Evolutionary conservation across 345 rosid species (phyloP).

Genomic region (Streptanthus diversifolius): DNA sequence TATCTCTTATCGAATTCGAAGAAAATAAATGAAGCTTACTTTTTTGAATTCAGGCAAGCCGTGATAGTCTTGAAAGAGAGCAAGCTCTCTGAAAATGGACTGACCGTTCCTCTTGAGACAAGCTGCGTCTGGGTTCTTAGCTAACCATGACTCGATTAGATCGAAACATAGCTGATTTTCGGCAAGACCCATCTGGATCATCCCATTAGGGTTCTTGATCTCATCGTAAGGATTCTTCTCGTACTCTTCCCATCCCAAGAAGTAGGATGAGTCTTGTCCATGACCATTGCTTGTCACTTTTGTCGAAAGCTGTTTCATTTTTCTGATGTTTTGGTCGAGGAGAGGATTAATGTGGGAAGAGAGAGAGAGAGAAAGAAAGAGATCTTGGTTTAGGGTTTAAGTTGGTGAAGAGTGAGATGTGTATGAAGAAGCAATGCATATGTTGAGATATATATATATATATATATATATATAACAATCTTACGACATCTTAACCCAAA

Average conservation of each 20-base stretch:
- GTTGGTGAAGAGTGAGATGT: constrained; percentile 26
- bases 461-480: constrained; percentile 29
- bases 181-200: constrained; percentile 85
- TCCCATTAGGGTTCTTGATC: constrained; percentile 60
- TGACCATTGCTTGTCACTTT: constrained; percentile 68
- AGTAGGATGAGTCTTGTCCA: constrained; percentile 81
- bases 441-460: constrained; percentile 26
- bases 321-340: constrained; percentile 1
- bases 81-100: constrained; percentile 70
- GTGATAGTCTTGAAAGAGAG: constrained; percentile 83
- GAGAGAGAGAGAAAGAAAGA: constrained; percentile 10
- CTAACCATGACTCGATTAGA: constrained; percentile 67
- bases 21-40: constrained; percentile 30
- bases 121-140: constrained; percentile 61
- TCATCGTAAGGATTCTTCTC: constrained; percentile 75
- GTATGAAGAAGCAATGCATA: constrained; percentile 26
- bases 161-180: constrained; percentile 82
- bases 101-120: constrained; percentile 55
- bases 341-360: neutral
- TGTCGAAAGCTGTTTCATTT: constrained; percentile 56
- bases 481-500: constrained; percentile 3
- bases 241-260: constrained; percentile 77
- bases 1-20: neutral
- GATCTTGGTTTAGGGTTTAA: constrained; percentile 19
- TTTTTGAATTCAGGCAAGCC: constrained; percentile 70